Percentiles rank a stretch among this genome's conserved stretches.
Evolutionary conservation across 768 basidiomycete genomes (phyloP).

Genomic region (Boletus barrowsii): DNA sequence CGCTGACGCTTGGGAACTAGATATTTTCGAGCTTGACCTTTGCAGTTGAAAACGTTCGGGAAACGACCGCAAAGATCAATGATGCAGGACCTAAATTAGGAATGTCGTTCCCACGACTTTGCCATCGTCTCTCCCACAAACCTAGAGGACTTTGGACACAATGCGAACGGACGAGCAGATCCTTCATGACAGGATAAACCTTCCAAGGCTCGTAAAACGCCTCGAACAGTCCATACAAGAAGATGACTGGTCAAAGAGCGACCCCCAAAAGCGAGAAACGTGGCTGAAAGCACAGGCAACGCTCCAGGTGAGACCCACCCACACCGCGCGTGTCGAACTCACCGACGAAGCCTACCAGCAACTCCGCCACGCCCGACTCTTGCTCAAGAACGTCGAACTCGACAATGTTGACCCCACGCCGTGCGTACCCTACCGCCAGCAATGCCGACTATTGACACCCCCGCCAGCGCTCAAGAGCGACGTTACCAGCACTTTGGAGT

Average conservation of each 20-base stretch:
- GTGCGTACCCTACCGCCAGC: conserved; percentile 31
- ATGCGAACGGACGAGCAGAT: conserved; percentile 32
- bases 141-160: too few species aligned
- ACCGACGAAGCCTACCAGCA: conserved; percentile 27
- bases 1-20: neutral
- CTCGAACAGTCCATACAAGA: conserved; percentile 53
- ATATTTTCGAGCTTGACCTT: neutral
- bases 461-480: conserved; percentile 39
- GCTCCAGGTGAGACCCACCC: conserved; percentile 46
- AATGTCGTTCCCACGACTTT: conserved; percentile 24
- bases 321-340: neutral
- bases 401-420: conserved; percentile 43
- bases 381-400: conserved; percentile 58
- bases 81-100: conserved; percentile 13
- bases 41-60: neutral
- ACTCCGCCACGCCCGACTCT: conserved; percentile 53
- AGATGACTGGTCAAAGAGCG: conserved; percentile 33
- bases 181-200: conserved; percentile 65
- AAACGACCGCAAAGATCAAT: conserved; percentile 14
- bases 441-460: too few species aligned
- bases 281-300: conserved; percentile 58
- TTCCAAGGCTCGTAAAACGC: conserved; percentile 55
- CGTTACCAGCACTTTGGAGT: conserved; percentile 45
- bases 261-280: conserved; percentile 24
- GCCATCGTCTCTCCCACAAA: neutral